Evolutionary conservation across 176 grass and related monocot genomes (phyloP).

Genomic region (Rhynchospora breviuscula): DNA sequence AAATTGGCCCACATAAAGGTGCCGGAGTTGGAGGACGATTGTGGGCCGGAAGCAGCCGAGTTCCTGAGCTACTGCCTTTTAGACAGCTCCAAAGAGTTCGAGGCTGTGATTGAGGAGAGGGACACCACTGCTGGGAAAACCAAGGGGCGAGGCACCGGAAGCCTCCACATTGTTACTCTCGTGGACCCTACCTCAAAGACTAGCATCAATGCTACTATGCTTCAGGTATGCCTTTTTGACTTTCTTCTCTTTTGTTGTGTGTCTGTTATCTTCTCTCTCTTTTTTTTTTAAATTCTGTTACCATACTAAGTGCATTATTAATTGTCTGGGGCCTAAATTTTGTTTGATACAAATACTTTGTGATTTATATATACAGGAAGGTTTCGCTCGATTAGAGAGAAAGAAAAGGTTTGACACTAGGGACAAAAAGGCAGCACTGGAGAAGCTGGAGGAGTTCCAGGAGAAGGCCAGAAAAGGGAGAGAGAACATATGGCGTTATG

Average conservation of each 20-base stretch:
- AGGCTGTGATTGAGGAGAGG: constrained; percentile 87
- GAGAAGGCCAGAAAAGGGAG: constrained; percentile 39
- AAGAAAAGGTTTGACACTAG: constrained; percentile 36
- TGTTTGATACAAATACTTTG: background rate
- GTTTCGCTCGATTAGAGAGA: constrained; percentile 39
- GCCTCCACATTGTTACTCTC: constrained; percentile 60
- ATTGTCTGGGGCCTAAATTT: background rate
- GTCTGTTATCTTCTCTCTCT: background rate
- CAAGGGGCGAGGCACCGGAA: constrained; percentile 79
- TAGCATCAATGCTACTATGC: constrained; percentile 88
- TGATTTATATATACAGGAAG: constrained; percentile 33
- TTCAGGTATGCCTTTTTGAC: constrained; percentile 55
- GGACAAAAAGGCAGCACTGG: constrained; percentile 37
- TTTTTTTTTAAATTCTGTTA: background rate
- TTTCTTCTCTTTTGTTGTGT: background rate
- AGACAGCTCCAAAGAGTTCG: constrained; percentile 62
- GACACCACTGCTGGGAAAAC: constrained; percentile 74
- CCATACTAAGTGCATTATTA: background rate
- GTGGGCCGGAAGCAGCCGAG: constrained; percentile 76
- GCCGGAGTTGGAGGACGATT: constrained; percentile 65
- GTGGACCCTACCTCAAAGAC: constrained; percentile 65
- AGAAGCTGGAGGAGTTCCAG: constrained; percentile 52
- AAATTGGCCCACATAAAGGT: constrained; percentile 79
- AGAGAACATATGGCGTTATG: constrained; percentile 36
- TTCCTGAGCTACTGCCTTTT: constrained; percentile 75